Base-by-base conservation (phyloP, 129 eudicot species). In the Flaveria trinervia region DNA sequence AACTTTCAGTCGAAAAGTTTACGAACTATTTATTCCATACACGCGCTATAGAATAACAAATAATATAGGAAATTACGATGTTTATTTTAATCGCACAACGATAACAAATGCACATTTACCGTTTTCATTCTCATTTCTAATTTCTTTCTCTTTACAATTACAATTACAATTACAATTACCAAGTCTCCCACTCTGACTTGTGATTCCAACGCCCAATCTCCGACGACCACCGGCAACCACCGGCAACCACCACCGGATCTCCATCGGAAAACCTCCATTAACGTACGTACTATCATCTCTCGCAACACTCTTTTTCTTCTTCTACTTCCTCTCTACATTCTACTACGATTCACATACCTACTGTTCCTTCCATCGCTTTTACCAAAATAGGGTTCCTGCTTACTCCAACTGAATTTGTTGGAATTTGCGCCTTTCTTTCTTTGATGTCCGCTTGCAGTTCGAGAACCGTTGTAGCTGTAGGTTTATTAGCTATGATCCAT, bases 131-230 rank as follows among this genome's bases (percentile, higher is more conserved):
- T 62, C 79, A 79, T 74, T 13, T 25, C 22, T 62, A 75, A 79
- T 74, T 13, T 72, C 49, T 3, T 49, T 14, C 55, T 45, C 50
- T 57, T 57, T 16, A 43, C 55, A 26, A 54, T 57, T 16, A 43
- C 56, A 28, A 55, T 57, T 16, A 43, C 55, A 26, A 54, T 57
- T 16, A 43, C 56, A 28, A 55, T 78, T 41, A 65, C 60, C 59
- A 65, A 73, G 64, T 80, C 79, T 65, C 84, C 56, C 70, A 7
- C 59, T 73, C 83, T 80, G 84, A 80, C 84, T 79, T 73, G 66
- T 45, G 59, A 20, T 22, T 25, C 77, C 45, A 57, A 20, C 79
- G 16, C 77, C 65, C 67, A 55, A 77, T 50, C 73, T 2, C 77
- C 74, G 70, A 52, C 79, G 70, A 65, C 83, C 83, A 80, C 36